Base-by-base conservation (phyloP, 75 land plant species). In the Selaginella tamariscina region DNA sequence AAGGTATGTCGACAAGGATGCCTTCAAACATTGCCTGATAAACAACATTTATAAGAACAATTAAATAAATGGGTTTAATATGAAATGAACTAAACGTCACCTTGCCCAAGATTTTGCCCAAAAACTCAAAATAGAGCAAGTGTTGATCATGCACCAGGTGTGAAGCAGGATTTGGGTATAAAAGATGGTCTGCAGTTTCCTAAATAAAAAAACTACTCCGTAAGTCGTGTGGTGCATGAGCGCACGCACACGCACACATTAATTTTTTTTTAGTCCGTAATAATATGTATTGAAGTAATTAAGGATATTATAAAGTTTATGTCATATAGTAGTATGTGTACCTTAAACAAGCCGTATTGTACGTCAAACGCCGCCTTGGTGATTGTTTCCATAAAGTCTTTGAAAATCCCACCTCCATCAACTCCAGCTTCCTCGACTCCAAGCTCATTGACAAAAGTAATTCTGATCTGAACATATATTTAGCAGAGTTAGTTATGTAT, bases 391-490 rank as follows among this genome's bases (percentile, higher is more conserved):
- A 93, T 93, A 56, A 93, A 93, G 80, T 93, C 98, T 68, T 89
- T 93, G 67, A 93, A 93, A 56, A 93, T 86, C 5, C 98, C 98
- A 59, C 98, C 98, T 32, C 95, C 98, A 82, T 93, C 98, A 59
- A 93, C 88, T 2, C 98, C 98, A 71, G 98, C 90, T 74, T 93
- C 98, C 78, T 93, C 98, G 31, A 80, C 98, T 70, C 98, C 98
- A 82, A 93, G 69, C 68, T 89, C 90, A 80, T 93, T 93, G 57
- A 93, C 80, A 80, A 82, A 93, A 26, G 83, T 71, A 23, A 93
- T 80, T 33, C 90, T 89, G 39, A 93, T 83, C 98, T 93, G 81
- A 29, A 72, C 22, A n/a, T 9, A 78, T 44, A 65, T 18, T n/a
- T n/a, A n/a, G n/a, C n/a, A n/a, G n/a, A n/a, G n/a, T n/a, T n/a